Base-by-base conservation (phyloP, 2,329 filamentous ascomycete species). In the Gaeumannomyces sp. region DNA sequence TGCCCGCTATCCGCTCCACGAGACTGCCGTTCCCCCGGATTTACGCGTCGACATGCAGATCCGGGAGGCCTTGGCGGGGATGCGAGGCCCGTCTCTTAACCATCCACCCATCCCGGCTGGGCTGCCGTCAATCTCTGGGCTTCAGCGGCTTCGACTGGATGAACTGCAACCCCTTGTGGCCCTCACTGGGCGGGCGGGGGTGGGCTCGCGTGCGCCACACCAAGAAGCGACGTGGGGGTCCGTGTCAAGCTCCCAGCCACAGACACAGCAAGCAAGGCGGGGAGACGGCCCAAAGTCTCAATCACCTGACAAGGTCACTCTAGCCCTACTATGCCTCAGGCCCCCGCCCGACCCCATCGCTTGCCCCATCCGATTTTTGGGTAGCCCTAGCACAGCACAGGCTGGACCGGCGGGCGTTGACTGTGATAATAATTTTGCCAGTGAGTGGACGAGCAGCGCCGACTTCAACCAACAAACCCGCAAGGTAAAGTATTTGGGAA, bases 381-480 rank as follows among this genome's bases (percentile, higher is more conserved):
- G 61, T 28, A 62, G 61, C 61, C 60, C 60, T 61, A 61, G 38
- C 61, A 62, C 61, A 62, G 45, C 45, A 53, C 45, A 53, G 38
- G 45, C 38, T 57, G 45, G n/a, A 50, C 61, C 6, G 45, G 61
- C 35, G 27, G 28, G 61, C 38, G 16, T 16, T 19, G 38, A 31
- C 33, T 56, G 31, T 33, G 56, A 60, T 38, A 59, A 64, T 64
- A 64, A 64, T 64, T 64, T 64, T 64, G 62, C 33, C 53, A 58
- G 45, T 53, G 58, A 25, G 62, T 58, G 38, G 62, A 58, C 65
- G 65, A 64, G 59, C 56, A 59, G 61, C 59, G 62, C 53, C 59
- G 60, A 63, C 66, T 64, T 64, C 64, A 65, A 50, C 65, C 61
- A 61, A 65, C 62, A 60, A 64, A 64, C 45, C n/a, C 57, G 56